Percentiles rank a stretch among this genome's conserved stretches.
Evolutionary conservation across 495 filamentous ascomycete species (phyloP).

Genomic region (Podospora bellae-mahoneyi): DNA sequence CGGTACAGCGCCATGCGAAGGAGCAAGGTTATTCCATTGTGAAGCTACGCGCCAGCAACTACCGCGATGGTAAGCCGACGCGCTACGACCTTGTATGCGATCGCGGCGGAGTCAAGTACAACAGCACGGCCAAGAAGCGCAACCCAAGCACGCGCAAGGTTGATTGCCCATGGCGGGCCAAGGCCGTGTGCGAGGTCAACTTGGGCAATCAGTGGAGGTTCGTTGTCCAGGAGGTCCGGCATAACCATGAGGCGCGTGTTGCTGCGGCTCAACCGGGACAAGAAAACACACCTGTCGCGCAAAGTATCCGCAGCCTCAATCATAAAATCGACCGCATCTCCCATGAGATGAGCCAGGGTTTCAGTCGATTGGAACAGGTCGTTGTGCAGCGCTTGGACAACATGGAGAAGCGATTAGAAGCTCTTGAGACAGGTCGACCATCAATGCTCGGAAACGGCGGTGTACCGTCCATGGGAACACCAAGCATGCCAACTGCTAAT

Average conservation of each 20-base stretch:
- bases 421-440: conserved; percentile 24
- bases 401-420: conserved; percentile 38
- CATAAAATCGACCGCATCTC: conserved; percentile 48
- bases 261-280: conserved; percentile 40
- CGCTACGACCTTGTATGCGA: conserved; percentile 52
- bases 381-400: conserved; percentile 37
- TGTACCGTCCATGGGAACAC: conserved; percentile 28
- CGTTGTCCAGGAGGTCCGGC: conserved; percentile 43
- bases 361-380: conserved; percentile 33
- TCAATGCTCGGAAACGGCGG: conserved; percentile 28
- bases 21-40: conserved; percentile 51
- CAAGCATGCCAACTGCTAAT: conserved; percentile 35
- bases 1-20: conserved; percentile 45
- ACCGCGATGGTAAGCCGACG: conserved; percentile 49
- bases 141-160: conserved; percentile 52
- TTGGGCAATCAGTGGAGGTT: conserved; percentile 51
- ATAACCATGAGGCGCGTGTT: conserved; percentile 50
- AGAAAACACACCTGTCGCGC: conserved; percentile 45
- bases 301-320: conserved; percentile 44
- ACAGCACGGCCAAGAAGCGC: conserved; percentile 52
- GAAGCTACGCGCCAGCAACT: conserved; percentile 51
- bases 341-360: conserved; percentile 41
- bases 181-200: conserved; percentile 52
- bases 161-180: conserved; percentile 51
- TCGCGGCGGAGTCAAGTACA: conserved; percentile 52